Evolutionary conservation across 441 rosid genomes (phyloP), one percentile per base, ranked within the genome.

Genomic region (Erysimum cheiri): DNA sequence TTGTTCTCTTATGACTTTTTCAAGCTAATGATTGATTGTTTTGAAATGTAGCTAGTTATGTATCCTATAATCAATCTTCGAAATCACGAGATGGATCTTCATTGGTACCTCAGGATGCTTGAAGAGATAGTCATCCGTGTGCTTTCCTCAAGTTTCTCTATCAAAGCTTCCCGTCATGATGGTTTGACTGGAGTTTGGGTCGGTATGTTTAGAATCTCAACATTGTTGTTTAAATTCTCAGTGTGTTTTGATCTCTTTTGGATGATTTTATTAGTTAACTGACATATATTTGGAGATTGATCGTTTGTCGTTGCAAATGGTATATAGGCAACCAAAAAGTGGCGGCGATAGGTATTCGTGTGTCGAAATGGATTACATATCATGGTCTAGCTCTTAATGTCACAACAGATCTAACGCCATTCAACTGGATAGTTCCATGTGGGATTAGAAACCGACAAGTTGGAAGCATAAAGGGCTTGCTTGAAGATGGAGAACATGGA

Each of bases 51-150:
- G 98, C 81, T 93, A 15, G 89, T 88, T 68, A 82, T 90, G 91
- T 89, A 91, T 77, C 96, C 97, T 60, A 86, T 94, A 68, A 75
- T 91, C 80, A 86, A 88, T 77, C 86, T 93, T 14, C 78, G 91
- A 65, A 91, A 91, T 73, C 97, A 88, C 90, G 81, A 86, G 89
- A 91, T 84, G 93, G 97, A 87, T 84, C 96, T 94, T 76, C 93
- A 91, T 82, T 94, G 96, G 97, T 91, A 90, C 84, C 89, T 85
- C 56, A 85, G 97, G 83, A 84, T 82, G 66, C 96, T 89, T 64
- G 96, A 89, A 80, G 97, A 94, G 81, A 86, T 92, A 24, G 80
- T 85, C 63, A 84, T 92, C 69, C 89, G 91, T 73, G 89, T 83
- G 71, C 91, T 89, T 62, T 81, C 83, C 57, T 83, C 87, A 3